Conservation (phyloP, 805 yeast species). For the Torulaspora microellipsoides region DNA sequence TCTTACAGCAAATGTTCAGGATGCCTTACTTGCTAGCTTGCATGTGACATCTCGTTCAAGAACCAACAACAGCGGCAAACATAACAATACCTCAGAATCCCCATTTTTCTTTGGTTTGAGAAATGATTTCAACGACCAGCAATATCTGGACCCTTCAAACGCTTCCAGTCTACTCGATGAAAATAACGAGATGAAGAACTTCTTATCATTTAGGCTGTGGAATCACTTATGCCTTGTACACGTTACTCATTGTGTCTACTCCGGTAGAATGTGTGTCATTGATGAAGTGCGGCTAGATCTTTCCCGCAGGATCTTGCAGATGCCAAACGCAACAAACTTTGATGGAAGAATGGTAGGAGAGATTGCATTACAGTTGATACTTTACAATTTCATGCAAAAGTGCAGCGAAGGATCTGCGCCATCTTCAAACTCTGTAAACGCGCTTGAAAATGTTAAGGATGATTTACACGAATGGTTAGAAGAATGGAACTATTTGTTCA, state of each 20-base stretch:
- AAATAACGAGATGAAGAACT: slow-evolving; percentile 46
- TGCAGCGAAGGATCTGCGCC: slow-evolving; percentile 9
- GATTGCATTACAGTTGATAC: slow-evolving; percentile 48
- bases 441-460: slow-evolving; percentile 17
- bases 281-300: slow-evolving; percentile 57
- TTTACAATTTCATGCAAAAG: slow-evolving; percentile 51
- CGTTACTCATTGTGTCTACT: slow-evolving; percentile 56
- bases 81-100: not conserved
- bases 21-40: slow-evolving; percentile 8
- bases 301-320: slow-evolving; percentile 52
- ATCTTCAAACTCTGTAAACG: slow-evolving; percentile 36
- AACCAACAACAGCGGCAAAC: not conserved
- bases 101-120: slow-evolving; percentile 15
- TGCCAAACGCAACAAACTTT: slow-evolving; percentile 63
- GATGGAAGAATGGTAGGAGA: slow-evolving; percentile 84
- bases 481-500: slow-evolving; percentile 64
- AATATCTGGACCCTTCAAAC: slow-evolving; percentile 5
- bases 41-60: slow-evolving; percentile 2
- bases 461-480: slow-evolving; percentile 59
- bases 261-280: slow-evolving; percentile 60
- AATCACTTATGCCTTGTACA: slow-evolving; percentile 69
- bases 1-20: slow-evolving; percentile 44
- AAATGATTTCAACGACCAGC: slow-evolving; percentile 23
- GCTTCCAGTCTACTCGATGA: slow-evolving; percentile 24
- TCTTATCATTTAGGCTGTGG: slow-evolving; percentile 58